These are phyloP conservation scores for Fusarium pseudoanthophilum DNA, from an alignment of 2,329 filamentous ascomycete species.

Conservation along the genomic window DNA sequence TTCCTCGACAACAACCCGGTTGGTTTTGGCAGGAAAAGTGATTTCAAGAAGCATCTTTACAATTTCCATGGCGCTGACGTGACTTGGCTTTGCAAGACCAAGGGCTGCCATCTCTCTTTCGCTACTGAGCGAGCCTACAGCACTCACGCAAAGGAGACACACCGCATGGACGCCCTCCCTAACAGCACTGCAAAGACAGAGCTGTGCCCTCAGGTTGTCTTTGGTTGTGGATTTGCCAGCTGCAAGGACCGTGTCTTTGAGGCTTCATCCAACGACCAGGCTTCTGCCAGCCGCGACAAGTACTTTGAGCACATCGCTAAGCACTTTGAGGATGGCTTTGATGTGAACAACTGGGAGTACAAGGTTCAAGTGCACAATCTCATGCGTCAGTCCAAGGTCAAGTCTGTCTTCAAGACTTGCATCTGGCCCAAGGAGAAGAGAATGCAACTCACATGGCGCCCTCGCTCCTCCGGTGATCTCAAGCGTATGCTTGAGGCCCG, in stretches of 20 bases:
- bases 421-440: constrained; percentile 59
- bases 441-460: constrained; percentile 53
- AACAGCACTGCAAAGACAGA: constrained; percentile 55
- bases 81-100: constrained; percentile 56
- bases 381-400: constrained; percentile 56
- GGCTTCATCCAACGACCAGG: constrained; percentile 51
- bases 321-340: constrained; percentile 57
- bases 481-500: constrained; percentile 58
- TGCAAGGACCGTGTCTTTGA: constrained; percentile 58
- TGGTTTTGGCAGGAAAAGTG: constrained; percentile 59
- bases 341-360: constrained; percentile 58
- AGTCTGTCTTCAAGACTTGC: constrained; percentile 58
- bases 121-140: constrained; percentile 59
- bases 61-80: constrained; percentile 58
- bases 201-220: constrained; percentile 57
- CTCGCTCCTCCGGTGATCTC: constrained; percentile 55
- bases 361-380: constrained; percentile 57
- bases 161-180: constrained; percentile 55
- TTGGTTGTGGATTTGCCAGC: constrained; percentile 55
- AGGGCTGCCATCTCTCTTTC: constrained; percentile 55
- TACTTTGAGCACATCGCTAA: constrained; percentile 61
- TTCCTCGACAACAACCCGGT: constrained; percentile 58
- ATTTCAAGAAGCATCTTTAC: constrained; percentile 62
- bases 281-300: constrained; percentile 52
- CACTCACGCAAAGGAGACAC: constrained; percentile 56